Evolutionary conservation across 163 green algal genomes (phyloP), one percentile per base, ranked within the genome.

Genomic region (Prototheca wickerhamii): DNA sequence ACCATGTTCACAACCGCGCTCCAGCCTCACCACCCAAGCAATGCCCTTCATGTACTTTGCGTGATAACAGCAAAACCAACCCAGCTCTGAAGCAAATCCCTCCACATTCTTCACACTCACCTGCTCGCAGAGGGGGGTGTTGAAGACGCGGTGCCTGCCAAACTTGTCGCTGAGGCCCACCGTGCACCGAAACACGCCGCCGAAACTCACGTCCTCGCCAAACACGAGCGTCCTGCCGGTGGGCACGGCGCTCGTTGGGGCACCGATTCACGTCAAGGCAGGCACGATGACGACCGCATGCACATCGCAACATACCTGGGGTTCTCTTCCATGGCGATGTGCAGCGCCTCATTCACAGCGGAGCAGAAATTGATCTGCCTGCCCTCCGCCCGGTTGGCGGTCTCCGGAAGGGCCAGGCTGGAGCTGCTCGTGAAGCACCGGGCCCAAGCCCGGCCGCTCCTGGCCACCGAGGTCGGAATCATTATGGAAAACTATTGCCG

Each of bases 121-220:
- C 81, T 94, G 86, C 63, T 96, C 90, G n/a, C 72, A 82, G 2
- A 96, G 71, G 8, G 90, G 90, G 0, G 90, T 97, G 76, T 96
- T 97, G 84, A 97, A 97, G 0, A 95, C 86, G 17, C 89, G 77
- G 30, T 86, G 63, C 5, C 71, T 56, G 1, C 90, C 90, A 77
- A 87, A 94, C 0, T 76, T 73, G 42, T 93, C 83, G 40, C 71
- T 34, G 28, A 97, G 75, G 4, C 86, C 87, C 7, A 84, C 80
- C 4, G 87, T 96, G 72, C 86, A 95, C 4, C 89, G 75, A 63
- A 97, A 97, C 7, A 97, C 90, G 23, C 90, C 90, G 23, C 90
- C 90, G 72, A 97, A 97, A 0, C 67, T 74, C 0, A 97, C 86
- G 64, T 97, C 90, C 68, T 96, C 89, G 2, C 88, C 87, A 71